These are phyloP conservation scores for Streptanthus diversifolius DNA, from an alignment of 345 rosid species.

Conservation along the genomic window DNA sequence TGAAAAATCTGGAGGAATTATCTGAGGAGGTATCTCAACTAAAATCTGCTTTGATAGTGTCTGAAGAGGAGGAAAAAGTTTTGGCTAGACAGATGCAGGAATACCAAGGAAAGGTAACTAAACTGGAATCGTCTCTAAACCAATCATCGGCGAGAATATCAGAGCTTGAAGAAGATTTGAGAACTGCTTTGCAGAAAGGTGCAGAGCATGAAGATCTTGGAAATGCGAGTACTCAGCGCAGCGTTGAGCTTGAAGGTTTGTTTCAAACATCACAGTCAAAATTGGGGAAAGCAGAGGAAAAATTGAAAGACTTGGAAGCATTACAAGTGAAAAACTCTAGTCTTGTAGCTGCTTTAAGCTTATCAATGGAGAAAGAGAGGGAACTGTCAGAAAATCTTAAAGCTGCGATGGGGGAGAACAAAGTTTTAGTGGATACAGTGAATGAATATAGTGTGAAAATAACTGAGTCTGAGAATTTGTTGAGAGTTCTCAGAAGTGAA, in stretches of 20 bases:
- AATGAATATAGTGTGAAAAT: not conserved
- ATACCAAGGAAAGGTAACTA: slow-evolving; percentile 46
- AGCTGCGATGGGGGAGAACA: slow-evolving; percentile 8
- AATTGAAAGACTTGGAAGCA: slow-evolving; percentile 62
- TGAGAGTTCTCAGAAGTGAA: not conserved
- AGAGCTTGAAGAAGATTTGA: slow-evolving; percentile 60
- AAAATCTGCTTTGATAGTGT: slow-evolving; percentile 40
- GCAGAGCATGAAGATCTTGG: slow-evolving; percentile 61
- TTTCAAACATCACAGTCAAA: slow-evolving; percentile 50
- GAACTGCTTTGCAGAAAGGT: slow-evolving; percentile 43
- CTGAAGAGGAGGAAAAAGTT: slow-evolving; percentile 46
- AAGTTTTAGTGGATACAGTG: not conserved
- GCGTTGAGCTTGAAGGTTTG: slow-evolving; percentile 52
- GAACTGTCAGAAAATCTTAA: slow-evolving; percentile 45
- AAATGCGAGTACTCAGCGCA: slow-evolving; percentile 44
- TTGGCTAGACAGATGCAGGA: slow-evolving; percentile 38
- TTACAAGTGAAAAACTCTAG: slow-evolving; percentile 47
- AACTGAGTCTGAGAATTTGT: not conserved
- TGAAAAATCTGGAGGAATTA: slow-evolving; percentile 28
- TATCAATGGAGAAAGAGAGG: slow-evolving; percentile 52
- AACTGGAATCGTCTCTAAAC: slow-evolving; percentile 53
- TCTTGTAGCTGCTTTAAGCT: slow-evolving; percentile 57
- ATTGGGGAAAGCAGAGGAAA: slow-evolving; percentile 53
- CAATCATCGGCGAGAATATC: slow-evolving; percentile 40
- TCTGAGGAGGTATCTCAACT: slow-evolving; percentile 51